Percentiles rank a stretch among this genome's conserved stretches.
These are phyloP conservation scores for Setaria viridis DNA, from an alignment of 202 grass and related monocot genomes.

Conservation along the genomic window DNA sequence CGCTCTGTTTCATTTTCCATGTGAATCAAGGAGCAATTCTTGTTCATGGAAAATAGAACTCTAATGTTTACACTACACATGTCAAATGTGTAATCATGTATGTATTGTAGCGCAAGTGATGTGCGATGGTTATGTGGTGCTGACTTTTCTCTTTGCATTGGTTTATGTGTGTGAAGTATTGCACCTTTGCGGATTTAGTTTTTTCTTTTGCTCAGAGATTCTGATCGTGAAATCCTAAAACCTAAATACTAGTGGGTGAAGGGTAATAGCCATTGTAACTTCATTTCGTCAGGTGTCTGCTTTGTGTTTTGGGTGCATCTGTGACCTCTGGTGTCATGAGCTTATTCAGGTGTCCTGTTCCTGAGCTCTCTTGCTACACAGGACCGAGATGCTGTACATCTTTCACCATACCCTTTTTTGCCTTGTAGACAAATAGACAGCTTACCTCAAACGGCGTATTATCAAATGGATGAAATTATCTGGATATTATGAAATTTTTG, in stretches of 20 bases:
- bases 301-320: background rate
- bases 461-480: background rate
- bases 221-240: background rate
- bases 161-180: background rate
- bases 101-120: background rate
- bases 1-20: background rate
- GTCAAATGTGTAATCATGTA: background rate
- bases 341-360: background rate
- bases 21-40: background rate
- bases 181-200: background rate
- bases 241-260: background rate
- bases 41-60: background rate
- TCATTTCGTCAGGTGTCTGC: background rate
- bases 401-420: background rate
- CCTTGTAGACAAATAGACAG: background rate
- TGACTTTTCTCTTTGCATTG: background rate
- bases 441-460: conserved; percentile 5
- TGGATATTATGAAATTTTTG: conserved; percentile 10
- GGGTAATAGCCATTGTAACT: background rate
- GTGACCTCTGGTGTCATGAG: background rate
- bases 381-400: background rate
- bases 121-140: background rate
- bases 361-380: background rate
- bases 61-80: background rate
- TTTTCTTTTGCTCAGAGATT: background rate